Conservation (phyloP, 73 alveolate species). For the Paramecium sonneborni region DNA sequence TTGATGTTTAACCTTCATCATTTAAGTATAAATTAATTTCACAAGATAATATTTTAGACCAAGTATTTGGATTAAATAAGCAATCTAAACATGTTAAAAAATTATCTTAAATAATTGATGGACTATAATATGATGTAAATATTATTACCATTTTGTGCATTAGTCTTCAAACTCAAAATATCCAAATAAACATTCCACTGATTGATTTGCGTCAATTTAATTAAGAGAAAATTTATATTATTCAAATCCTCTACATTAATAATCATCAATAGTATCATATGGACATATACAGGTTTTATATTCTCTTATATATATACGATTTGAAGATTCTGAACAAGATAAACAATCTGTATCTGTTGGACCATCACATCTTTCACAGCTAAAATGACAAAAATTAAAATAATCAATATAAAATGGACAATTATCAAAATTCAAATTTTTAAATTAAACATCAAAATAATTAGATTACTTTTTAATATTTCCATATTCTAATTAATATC, state of each 20-base stretch:
- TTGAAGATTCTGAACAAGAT: background rate
- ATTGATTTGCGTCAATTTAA: background rate
- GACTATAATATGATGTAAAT: background rate
- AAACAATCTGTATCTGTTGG: background rate
- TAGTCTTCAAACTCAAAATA: too few species aligned
- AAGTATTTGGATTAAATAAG: background rate
- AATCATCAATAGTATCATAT: background rate
- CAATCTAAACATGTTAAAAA: background rate
- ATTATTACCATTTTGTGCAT: background rate
- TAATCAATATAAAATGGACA: background rate
- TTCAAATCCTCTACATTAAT: background rate
- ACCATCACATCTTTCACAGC: background rate
- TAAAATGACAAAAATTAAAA: background rate
- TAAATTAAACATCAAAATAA: background rate
- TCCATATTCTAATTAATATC: background rate
- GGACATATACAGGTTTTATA: background rate
- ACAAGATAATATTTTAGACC: background rate
- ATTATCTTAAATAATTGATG: background rate
- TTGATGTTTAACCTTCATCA: background rate
- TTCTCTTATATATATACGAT: background rate
- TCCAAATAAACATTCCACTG: background rate
- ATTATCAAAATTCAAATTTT: background rate
- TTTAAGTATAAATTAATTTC: too few species aligned
- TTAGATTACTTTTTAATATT: background rate
- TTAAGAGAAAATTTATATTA: too few species aligned